Evolutionary conservation across 1,139 yeast genomes (phyloP), one percentile per base, ranked within the genome.

Genomic region (Pichia sp.): DNA sequence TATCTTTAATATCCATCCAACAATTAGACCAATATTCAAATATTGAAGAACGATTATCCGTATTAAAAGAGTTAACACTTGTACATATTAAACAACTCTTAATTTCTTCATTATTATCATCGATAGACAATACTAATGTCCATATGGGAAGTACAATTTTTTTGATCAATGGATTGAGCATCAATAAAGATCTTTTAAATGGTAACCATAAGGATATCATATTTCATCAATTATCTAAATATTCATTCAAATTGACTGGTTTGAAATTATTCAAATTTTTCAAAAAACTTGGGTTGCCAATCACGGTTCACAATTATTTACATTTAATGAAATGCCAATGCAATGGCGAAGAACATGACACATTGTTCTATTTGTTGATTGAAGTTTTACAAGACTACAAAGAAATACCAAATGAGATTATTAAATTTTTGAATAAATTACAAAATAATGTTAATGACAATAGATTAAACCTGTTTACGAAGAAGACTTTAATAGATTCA

Each of bases 341-440:
- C 4, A 38, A 31, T 27, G 66, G 66, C 2, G 42, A 33, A 5
- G 63, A 60, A 38, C 52, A 51, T 34, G 62, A 58, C 30, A 55
- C 60, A 3, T 17, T 60, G 1, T 57, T 50, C 31, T 36, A 53
- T n/a, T 15, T 58, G 10, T 38, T 57, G 8, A 22, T 50, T 1
- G 19, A 51, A 9, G 24, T 45, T 7, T 11, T 58, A 14, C 34
- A 46, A 11, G 40, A 40, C 1, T 40, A 50, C 31, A 45, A 48
- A 2, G 15, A 36, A 4, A 17, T 56, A 2, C 22, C 52, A 3
- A 3, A 4, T 1, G 38, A 43, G 9, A 42, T 46, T 0, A 37
- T 10, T 4, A 15, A 17, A 2, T 37, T 53, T 20, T 22, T 58
- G 7, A 18, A 34, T 4, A 11, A 22, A 1, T 32, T 53, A 3